Evolutionary conservation across 1,284 basidiomycete genomes (phyloP), one percentile per base, ranked within the genome.

Genomic region (Moniliophthora roreri): DNA sequence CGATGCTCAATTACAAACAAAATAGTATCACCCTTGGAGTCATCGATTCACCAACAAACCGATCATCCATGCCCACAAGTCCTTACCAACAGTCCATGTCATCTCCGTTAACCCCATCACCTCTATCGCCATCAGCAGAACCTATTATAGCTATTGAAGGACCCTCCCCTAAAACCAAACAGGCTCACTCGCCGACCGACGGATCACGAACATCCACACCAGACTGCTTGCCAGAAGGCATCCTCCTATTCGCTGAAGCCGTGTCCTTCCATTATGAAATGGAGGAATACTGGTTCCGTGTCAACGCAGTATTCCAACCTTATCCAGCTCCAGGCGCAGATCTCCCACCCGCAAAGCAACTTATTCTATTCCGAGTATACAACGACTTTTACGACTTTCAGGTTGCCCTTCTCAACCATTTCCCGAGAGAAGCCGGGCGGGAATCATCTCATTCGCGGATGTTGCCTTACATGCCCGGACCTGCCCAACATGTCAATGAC

Each of bases 301-400:
- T 98, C 48, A 87, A 96, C 65, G 95, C 91, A 42, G 73, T 87
- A 44, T 98, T 89, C 71, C 87, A 94, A 58, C 92, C 93, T 0
- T 92, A 90, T 62, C 79, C 81, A 54, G 72, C 77, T 5, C 67
- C 80, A 2, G 81, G 77, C 21, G 77, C 78, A 44, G 69, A 69
- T 36, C 77, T 87, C 39, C 87, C 84, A 37, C 80, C 79, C 3
- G 85, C 90, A 11, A 89, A 86, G 63, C 86, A 92, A 24, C 84
- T 99, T 50, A 87, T 95, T 59, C 80, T 99, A 38, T 98, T 97
- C 73, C 85, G 97, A 48, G 85, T 93, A 15, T 99, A 99, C 76
- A 92, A 97, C 65, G 95, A 99, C 69, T 99, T 99, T 71, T 97
- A 96, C 75, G 93, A 96, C 63, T 98, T 98, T 69, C 97, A 99